Evolutionary conservation across 2,329 filamentous ascomycete genomes (phyloP).

Genomic region (Apiospora rasikravindrae): DNA sequence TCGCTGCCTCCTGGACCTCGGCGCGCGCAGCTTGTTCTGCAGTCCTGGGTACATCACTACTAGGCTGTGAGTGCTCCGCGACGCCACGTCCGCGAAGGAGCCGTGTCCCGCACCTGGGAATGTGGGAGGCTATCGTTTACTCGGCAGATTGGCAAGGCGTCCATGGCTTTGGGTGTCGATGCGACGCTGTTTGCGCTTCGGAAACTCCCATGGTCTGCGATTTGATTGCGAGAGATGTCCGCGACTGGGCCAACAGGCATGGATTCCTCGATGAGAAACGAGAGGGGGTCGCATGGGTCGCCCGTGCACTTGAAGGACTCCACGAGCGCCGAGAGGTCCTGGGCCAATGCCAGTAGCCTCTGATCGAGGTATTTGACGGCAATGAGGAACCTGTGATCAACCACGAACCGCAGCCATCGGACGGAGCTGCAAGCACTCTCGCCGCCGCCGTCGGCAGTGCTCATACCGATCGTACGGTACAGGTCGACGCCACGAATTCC

Average conservation of each 20-base stretch:
- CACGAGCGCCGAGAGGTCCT: neutral
- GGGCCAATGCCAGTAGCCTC: slow-evolving; percentile 18
- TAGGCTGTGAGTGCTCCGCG: slow-evolving; percentile 23
- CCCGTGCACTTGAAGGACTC: slow-evolving; percentile 15
- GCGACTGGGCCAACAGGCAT: slow-evolving; percentile 25
- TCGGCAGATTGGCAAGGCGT: too few relatives aligned
- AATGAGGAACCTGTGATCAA: slow-evolving; percentile 24
- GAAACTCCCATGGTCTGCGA: slow-evolving; percentile 21
- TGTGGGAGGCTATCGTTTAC: slow-evolving; percentile 24
- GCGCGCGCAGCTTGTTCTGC: slow-evolving; percentile 23
- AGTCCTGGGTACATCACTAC: slow-evolving; percentile 23
- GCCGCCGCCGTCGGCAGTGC: neutral
- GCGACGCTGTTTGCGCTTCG: neutral
- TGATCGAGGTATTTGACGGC: slow-evolving; percentile 24
- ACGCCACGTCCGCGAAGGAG: slow-evolving; percentile 25
- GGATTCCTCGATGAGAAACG: slow-evolving; percentile 26
- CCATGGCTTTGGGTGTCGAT: too few relatives aligned
- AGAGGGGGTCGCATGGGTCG: slow-evolving; percentile 23
- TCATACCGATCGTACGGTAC: slow-evolving; percentile 1
- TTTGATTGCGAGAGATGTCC: neutral
- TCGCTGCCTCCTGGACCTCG: slow-evolving; percentile 18
- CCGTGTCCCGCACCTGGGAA: slow-evolving; percentile 28
- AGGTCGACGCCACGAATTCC: slow-evolving; percentile 26
- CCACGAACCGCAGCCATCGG: slow-evolving; percentile 26
- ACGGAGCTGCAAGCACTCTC: slow-evolving; percentile 21